These are phyloP conservation scores for Mortierella claussenii DNA, from an alignment of 192 early-diverging fungal species.

Conservation along the genomic window DNA sequence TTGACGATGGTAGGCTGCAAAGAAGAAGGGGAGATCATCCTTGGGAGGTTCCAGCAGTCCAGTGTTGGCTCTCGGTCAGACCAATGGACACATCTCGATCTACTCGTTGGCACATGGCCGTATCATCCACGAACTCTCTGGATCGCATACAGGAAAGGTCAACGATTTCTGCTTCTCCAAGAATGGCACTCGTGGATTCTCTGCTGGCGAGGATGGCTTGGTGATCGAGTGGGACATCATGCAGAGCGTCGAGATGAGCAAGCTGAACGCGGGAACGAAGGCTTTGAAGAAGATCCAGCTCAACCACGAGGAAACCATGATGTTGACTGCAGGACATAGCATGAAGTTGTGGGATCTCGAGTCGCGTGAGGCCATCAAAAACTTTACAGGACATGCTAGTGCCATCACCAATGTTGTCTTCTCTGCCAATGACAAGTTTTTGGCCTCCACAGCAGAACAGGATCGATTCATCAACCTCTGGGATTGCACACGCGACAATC, in stretches of 20 bases:
- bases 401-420: conserved; percentile 60
- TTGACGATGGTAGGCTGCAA: conserved; percentile 14
- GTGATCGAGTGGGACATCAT: conserved; percentile 67
- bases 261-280: conserved; percentile 64
- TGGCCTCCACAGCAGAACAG: conserved; percentile 58
- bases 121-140: conserved; percentile 54
- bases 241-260: conserved; percentile 58
- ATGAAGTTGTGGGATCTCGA: conserved; percentile 65
- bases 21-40: conserved; percentile 51
- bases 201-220: conserved; percentile 58
- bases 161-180: conserved; percentile 62
- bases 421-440: conserved; percentile 58
- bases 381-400: conserved; percentile 65
- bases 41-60: conserved; percentile 21
- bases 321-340: conserved; percentile 63
- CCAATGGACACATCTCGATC: conserved; percentile 59
- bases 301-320: conserved; percentile 61
- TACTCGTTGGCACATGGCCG: conserved; percentile 62
- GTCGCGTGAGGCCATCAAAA: conserved; percentile 57
- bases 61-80: conserved; percentile 62
- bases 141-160: conserved; percentile 58
- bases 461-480: conserved; percentile 68
- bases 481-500: conserved; percentile 55
- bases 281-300: conserved; percentile 58
- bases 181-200: conserved; percentile 58